Conservation (phyloP, 2,329 filamentous ascomycete genomes). For the Colletotrichum sp. region DNA sequence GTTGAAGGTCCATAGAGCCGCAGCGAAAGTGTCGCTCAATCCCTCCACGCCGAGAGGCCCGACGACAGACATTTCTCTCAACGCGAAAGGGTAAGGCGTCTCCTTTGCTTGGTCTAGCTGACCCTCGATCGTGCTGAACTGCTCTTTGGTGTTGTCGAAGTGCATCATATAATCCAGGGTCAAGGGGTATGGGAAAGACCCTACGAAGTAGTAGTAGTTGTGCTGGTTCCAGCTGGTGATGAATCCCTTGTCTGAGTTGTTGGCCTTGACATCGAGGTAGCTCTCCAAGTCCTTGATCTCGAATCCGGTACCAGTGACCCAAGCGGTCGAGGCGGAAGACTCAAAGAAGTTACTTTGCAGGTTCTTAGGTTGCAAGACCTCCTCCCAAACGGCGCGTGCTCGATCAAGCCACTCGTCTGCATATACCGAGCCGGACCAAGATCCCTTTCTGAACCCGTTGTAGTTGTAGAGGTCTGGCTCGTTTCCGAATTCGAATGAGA, state of each 20-base stretch:
- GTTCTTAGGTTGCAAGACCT: slow-evolving; percentile 1
- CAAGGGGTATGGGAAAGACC: slow-evolving; percentile 9
- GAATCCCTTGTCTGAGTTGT: slow-evolving; percentile 9
- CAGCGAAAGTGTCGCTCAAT: slow-evolving; percentile 13
- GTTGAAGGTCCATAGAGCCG: slow-evolving; percentile 13
- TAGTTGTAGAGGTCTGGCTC: slow-evolving; percentile 16
- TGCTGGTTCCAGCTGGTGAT: slow-evolving; percentile 15
- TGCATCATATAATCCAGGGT: slow-evolving; percentile 19
- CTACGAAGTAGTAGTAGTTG: slow-evolving; percentile 18
- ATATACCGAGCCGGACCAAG: slow-evolving; percentile 8
- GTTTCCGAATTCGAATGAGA: slow-evolving; percentile 17
- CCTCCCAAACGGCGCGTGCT: slow-evolving; percentile 5
- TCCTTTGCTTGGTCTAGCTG: slow-evolving; percentile 8
- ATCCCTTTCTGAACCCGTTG: neutral
- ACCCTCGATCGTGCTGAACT: slow-evolving; percentile 3
- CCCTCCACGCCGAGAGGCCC: slow-evolving; percentile 11
- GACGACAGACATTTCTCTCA: slow-evolving; percentile 16
- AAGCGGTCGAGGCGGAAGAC: slow-evolving; percentile 11
- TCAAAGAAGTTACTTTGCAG: slow-evolving; percentile 15
- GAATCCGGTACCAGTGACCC: slow-evolving; percentile 15
- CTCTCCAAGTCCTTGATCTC: slow-evolving; percentile 2
- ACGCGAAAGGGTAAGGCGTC: slow-evolving; percentile 1
- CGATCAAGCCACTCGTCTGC: slow-evolving; percentile 9
- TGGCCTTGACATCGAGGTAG: neutral
- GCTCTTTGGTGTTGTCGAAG: slow-evolving; percentile 11